Evolutionary conservation across 2,329 filamentous ascomycete genomes (phyloP).

Genomic region (Aspergillus novoparasiticus): DNA sequence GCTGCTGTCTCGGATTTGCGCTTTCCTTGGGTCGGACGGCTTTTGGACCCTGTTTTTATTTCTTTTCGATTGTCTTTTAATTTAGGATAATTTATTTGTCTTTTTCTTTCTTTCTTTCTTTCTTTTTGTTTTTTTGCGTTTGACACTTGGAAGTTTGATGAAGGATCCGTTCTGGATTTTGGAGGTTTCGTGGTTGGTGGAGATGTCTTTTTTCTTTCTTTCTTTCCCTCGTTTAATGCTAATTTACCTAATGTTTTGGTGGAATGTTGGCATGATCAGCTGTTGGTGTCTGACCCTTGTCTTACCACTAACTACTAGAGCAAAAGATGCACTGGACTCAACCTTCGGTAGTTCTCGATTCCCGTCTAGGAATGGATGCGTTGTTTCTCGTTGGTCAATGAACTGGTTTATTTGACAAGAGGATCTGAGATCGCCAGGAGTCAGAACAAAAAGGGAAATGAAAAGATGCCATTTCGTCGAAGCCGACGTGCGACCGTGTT

Average conservation of each 20-base stretch:
- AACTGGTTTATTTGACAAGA: conserved; percentile 4
- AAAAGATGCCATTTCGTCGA: conserved; percentile 9
- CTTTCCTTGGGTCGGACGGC: neutral
- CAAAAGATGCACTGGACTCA: neutral
- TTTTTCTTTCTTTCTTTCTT: neutral
- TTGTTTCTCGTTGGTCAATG: conserved; percentile 7
- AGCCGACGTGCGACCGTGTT: conserved; percentile 10
- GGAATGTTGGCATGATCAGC: neutral
- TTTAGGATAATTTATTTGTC: too few relatives aligned
- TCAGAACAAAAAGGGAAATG: conserved; percentile 19
- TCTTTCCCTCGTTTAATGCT: neutral
- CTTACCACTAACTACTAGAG: neutral
- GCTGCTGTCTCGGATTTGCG: neutral
- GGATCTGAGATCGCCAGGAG: conserved; percentile 23
- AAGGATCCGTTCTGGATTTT: neutral
- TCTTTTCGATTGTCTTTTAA: neutral
- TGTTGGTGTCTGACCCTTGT: neutral
- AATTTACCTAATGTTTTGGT: neutral
- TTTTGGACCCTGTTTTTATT: neutral
- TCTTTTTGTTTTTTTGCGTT: neutral
- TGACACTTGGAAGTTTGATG: neutral
- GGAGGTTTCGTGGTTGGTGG: neutral
- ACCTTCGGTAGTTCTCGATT: neutral
- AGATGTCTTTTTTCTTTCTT: neutral
- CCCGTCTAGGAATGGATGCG: neutral